These are phyloP conservation scores for Acanthamoeba castellanii DNA, from an alignment of 208 protist genomes.

Conservation along the genomic window DNA sequence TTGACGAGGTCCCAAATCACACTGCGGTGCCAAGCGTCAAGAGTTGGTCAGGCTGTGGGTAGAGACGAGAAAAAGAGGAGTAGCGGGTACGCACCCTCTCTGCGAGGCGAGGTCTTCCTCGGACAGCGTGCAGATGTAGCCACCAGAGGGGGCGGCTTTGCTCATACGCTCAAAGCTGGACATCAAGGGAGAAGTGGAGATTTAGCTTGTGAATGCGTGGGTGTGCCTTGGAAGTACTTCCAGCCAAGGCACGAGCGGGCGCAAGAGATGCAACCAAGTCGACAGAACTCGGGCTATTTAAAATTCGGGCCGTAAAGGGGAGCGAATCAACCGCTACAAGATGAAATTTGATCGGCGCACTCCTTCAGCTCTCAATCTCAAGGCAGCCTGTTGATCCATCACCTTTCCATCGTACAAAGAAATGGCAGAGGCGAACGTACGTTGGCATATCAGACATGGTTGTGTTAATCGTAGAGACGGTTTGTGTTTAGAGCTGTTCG, in stretches of 20 bases:
- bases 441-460: slow-evolving; percentile 16
- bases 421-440: not conserved
- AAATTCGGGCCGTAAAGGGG: no score
- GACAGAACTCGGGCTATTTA: no score
- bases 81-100: not conserved
- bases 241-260: no score
- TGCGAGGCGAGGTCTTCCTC: slow-evolving; percentile 31
- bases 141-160: slow-evolving; percentile 26
- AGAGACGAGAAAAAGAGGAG: not conserved
- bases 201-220: not conserved
- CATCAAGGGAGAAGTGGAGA: not conserved
- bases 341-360: no score
- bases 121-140: slow-evolving; percentile 29
- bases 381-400: no score
- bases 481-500: not conserved
- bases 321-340: no score
- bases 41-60: not conserved
- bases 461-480: not conserved
- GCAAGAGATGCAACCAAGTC: no score
- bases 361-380: no score
- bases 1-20: slow-evolving; percentile 82
- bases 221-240: no score
- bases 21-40: slow-evolving; percentile 27
- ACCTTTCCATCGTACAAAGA: no score
- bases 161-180: slow-evolving; percentile 20